Evolutionary conservation across 768 basidiomycete genomes (phyloP), one percentile per base, ranked within the genome.

Genomic region (Punctularia strigosozonata): DNA sequence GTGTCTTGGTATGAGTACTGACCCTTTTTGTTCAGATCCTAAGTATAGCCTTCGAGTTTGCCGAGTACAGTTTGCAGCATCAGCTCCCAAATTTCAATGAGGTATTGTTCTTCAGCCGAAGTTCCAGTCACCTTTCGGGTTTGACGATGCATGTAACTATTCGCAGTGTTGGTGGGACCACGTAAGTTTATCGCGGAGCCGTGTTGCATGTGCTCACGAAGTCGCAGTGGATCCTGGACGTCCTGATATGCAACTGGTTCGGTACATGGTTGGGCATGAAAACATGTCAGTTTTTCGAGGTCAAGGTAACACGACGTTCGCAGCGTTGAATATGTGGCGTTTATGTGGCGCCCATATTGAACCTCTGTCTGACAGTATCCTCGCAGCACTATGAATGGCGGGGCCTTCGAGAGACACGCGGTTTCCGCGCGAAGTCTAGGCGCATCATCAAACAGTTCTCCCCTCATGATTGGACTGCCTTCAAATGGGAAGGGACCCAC

Each of bases 101-200:
- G 75, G 85, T 84, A 59, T 38, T n/a, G 72, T 56, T 46, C 25
- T 41, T 39, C 43, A 35, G 40, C 31, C 26, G 25, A 20, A n/a
- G n/a, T n/a, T n/a, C n/a, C n/a, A n/a, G 31, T 47, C 46, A 32
- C 44, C 34, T 49, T 28, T 46, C 46, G 38, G 45, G 10, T 34
- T 10, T 19, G 8, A 8, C 8, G 18, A 10, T 52, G 31, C 45
- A 36, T 15, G 14, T 17, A 31, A 13, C 20, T 19, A 8, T 30
- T 36, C 37, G 38, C 36, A 87, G 83, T 89, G 87, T 51, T 89
- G 86, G 87, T 90, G 86, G 86, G 87, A 89, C 55, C 86, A 90
- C 65, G 85, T 87, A 64, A 50, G 75, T 63, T 6, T 37, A 25
- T 45, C 39, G 8, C 26, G 26, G 10, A 28, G 26, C 15, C 8